Percentiles rank a stretch among this genome's conserved stretches.
These are phyloP conservation scores for Adansonia grandidieri DNA, from an alignment of 441 rosid genomes.

Conservation along the genomic window DNA sequence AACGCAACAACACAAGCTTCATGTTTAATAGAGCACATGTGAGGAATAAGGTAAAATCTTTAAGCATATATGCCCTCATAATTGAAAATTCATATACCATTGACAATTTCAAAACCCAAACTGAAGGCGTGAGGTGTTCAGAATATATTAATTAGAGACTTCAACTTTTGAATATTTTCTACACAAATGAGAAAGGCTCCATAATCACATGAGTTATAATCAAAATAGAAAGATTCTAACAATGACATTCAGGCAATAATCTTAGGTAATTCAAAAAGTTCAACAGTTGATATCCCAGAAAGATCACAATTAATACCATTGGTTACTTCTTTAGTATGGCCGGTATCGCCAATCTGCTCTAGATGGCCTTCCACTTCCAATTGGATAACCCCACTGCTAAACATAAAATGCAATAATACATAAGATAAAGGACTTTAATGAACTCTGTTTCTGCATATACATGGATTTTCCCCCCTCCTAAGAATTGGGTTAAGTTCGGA, in stretches of 20 bases:
- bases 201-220: not conserved
- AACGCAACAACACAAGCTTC: too few relatives aligned
- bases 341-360: slow-evolving; percentile 90
- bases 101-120: too few relatives aligned
- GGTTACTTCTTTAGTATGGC: slow-evolving; percentile 55
- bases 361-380: slow-evolving; percentile 64
- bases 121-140: too few relatives aligned
- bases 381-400: slow-evolving; percentile 85
- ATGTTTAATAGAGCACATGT: too few relatives aligned
- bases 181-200: not conserved
- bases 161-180: not conserved
- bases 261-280: not conserved
- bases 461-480: not conserved
- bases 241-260: not conserved
- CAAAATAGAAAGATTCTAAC: not conserved
- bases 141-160: not conserved
- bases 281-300: not conserved
- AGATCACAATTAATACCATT: not conserved
- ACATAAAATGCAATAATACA: not conserved
- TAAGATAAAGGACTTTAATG: not conserved
- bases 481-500: not conserved
- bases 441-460: not conserved
- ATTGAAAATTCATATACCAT: too few relatives aligned
- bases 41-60: too few relatives aligned
- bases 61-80: too few relatives aligned